phyloP scores from a whole-genome alignment of 441 rosid species.

The Jatropha multifida region DNA sequence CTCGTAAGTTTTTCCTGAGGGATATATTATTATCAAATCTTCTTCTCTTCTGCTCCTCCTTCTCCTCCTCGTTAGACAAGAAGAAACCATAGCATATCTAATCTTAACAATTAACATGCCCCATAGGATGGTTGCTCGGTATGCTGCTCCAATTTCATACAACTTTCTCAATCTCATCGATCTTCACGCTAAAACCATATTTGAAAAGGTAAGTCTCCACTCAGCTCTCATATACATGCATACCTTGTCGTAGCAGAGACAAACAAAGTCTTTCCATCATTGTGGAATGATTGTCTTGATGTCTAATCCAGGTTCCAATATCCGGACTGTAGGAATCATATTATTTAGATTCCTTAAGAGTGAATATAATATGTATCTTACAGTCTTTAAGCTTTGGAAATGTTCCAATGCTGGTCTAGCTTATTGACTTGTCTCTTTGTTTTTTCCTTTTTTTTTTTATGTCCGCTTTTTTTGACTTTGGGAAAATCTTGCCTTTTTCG shows the following conservation, averaged over 20 bases:
- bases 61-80: neutral
- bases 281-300: neutral
- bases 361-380: neutral
- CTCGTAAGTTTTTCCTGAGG: slow-evolving; percentile 63
- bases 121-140: slow-evolving; percentile 97
- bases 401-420: neutral
- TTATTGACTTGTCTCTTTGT: slow-evolving; percentile 1
- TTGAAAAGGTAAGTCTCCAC: slow-evolving; percentile 67
- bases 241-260: slow-evolving; percentile 2
- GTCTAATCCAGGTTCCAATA: slow-evolving; percentile 1
- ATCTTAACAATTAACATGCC: slow-evolving; percentile 16
- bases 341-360: no score
- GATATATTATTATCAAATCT: slow-evolving; percentile 13
- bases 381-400: neutral
- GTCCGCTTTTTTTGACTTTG: neutral
- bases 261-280: no score
- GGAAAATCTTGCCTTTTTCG: neutral
- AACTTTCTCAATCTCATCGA: slow-evolving; percentile 93
- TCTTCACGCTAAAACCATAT: slow-evolving; percentile 62
- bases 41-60: neutral
- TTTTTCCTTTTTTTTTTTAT: neutral
- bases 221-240: slow-evolving; percentile 5
- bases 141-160: slow-evolving; percentile 94
- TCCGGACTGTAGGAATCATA: neutral
- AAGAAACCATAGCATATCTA: slow-evolving; percentile 17